Evolutionary conservation across 345 rosid genomes (phyloP).

Genomic region (Nasturtium officinale): DNA sequence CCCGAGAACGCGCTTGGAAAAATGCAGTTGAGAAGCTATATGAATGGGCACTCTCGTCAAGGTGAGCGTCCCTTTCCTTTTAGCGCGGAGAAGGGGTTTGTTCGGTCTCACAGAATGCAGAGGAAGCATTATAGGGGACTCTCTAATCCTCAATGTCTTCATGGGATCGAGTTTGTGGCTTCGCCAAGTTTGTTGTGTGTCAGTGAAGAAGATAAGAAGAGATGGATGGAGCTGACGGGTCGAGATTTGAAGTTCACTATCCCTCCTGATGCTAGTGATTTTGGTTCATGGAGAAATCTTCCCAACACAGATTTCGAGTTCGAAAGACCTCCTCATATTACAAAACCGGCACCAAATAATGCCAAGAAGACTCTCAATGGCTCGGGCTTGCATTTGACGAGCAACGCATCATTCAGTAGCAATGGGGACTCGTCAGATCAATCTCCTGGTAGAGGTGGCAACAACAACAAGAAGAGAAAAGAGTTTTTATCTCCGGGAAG

Average conservation of each 20-base stretch:
- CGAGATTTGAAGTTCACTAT: slow-evolving; percentile 80
- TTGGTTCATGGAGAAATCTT: slow-evolving; percentile 90
- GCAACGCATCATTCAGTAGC: slow-evolving; percentile 63
- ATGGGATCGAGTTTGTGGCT: slow-evolving; percentile 88
- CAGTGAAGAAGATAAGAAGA: slow-evolving; percentile 82
- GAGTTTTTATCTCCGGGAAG: slow-evolving; percentile 73
- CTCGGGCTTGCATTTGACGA: slow-evolving; percentile 73
- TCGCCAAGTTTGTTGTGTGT: slow-evolving; percentile 73
- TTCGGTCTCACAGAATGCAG: slow-evolving; percentile 97
- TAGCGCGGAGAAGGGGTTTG: slow-evolving; percentile 89
- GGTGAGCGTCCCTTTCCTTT: slow-evolving; percentile 94
- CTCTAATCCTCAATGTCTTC: slow-evolving; percentile 95
- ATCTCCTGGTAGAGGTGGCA: slow-evolving; percentile 55
- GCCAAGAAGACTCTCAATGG: slow-evolving; percentile 78
- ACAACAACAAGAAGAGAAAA: slow-evolving; percentile 60
- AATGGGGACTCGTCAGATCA: slow-evolving; percentile 73
- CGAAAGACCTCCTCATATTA: slow-evolving; percentile 61
- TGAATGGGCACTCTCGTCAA: slow-evolving; percentile 98
- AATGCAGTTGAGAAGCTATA: slow-evolving; percentile 97
- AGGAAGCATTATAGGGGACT: slow-evolving; percentile 96
- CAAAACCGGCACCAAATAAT: slow-evolving; percentile 54
- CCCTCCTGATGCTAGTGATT: slow-evolving; percentile 87
- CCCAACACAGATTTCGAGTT: slow-evolving; percentile 89
- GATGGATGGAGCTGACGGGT: slow-evolving; percentile 93
- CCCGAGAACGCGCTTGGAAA: slow-evolving; percentile 96